phyloP scores from a whole-genome alignment of 805 yeast genomes.

The Candida golubevii region DNA sequence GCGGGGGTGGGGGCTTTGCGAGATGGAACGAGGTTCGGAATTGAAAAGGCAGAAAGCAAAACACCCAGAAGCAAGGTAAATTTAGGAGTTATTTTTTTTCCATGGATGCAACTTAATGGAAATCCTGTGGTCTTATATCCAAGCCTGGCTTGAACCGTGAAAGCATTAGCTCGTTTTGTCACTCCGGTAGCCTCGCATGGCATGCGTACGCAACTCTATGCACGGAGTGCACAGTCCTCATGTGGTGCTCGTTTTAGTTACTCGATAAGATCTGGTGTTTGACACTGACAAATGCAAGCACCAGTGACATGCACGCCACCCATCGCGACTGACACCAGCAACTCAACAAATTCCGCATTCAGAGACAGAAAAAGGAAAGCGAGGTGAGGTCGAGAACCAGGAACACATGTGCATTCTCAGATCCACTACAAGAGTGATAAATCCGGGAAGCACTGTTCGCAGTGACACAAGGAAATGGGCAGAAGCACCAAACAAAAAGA shows the following conservation, averaged over 20 bases:
- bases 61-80: neutral
- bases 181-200: neutral
- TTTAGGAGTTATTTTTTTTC: neutral
- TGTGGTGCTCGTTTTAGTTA: neutral
- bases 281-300: neutral
- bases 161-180: neutral
- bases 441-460: too few relatives aligned
- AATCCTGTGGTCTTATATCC: conserved; percentile 2
- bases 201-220: conserved; percentile 8
- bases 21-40: neutral
- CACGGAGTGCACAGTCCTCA: conserved; percentile 3
- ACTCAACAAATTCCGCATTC: neutral
- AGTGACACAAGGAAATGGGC: too few relatives aligned
- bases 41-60: too few relatives aligned
- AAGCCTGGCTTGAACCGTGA: neutral
- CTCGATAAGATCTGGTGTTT: conserved; percentile 2
- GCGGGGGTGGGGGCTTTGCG: too few relatives aligned
- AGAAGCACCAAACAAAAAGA: too few relatives aligned
- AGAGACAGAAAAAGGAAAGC: neutral
- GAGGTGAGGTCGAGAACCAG: neutral
- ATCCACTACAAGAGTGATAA: neutral
- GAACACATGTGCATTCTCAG: neutral
- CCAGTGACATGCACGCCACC: neutral
- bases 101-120: too few relatives aligned
- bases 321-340: neutral